Conservation (phyloP, 495 filamentous ascomycete genomes). For the Neurospora pannonica region DNA sequence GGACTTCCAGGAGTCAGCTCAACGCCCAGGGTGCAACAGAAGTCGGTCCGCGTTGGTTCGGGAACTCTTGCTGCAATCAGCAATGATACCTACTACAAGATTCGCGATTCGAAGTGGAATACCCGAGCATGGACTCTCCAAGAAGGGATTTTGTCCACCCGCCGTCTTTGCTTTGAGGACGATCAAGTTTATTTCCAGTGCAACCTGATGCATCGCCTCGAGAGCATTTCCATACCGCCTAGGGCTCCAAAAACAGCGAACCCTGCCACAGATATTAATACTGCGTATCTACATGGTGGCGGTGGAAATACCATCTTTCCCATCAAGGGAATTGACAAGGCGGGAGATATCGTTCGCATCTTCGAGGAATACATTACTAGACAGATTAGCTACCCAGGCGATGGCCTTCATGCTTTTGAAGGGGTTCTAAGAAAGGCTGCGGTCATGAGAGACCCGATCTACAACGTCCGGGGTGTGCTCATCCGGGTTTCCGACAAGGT, state of each 20-base stretch:
- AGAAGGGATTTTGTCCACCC: slow-evolving; percentile 24
- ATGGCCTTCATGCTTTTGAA: not conserved
- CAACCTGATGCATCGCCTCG: slow-evolving; percentile 6
- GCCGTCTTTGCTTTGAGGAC: slow-evolving; percentile 25
- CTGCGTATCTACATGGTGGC: accelerated
- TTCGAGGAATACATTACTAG: not conserved
- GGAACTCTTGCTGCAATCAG: slow-evolving; percentile 6
- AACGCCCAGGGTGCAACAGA: not conserved
- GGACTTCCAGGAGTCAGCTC: slow-evolving; percentile 12
- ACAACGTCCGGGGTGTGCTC: not conserved
- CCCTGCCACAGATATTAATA: not conserved
- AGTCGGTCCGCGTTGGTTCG: not conserved
- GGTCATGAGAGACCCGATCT: accelerated
- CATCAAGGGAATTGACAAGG: not conserved
- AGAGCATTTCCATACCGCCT: not conserved
- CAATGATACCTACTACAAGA: not conserved
- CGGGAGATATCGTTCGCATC: not conserved
- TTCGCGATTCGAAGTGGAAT: slow-evolving; percentile 17
- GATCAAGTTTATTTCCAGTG: slow-evolving; percentile 31
- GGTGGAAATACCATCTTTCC: not conserved
- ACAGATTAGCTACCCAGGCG: not conserved
- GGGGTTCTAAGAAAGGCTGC: not conserved
- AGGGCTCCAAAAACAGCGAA: not conserved
- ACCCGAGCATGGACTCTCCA: slow-evolving; percentile 36
- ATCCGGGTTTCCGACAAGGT: not conserved